Evolutionary conservation across 2,329 filamentous ascomycete genomes (phyloP).

Genomic region (Ophioceras dolichostomum): DNA sequence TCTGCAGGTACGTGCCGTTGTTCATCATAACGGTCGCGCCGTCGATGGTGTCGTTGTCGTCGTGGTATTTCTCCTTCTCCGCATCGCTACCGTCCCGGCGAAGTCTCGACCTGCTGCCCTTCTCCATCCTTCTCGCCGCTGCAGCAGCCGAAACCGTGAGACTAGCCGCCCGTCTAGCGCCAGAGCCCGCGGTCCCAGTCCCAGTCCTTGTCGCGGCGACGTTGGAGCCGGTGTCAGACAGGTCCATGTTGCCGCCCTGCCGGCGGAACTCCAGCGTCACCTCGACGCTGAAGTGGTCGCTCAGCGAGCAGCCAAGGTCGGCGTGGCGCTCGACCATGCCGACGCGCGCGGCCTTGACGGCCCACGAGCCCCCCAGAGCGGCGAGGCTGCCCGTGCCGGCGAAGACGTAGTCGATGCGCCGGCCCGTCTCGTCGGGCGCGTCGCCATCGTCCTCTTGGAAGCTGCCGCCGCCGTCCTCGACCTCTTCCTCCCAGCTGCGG

Average conservation of each 20-base stretch:
- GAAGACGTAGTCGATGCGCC: conserved; percentile 91
- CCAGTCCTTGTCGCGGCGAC: not conserved
- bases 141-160: not conserved
- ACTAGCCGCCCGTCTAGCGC: not conserved
- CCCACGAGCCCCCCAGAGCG: conserved; percentile 39
- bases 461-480: not conserved
- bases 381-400: conserved; percentile 36
- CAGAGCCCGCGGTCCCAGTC: not conserved
- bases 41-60: conserved; percentile 7
- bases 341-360: conserved; percentile 57
- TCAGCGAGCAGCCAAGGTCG: conserved; percentile 70
- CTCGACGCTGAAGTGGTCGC: conserved; percentile 89
- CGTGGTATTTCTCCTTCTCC: conserved; percentile 8
- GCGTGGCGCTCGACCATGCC: conserved; percentile 76
- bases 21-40: conserved; percentile 12
- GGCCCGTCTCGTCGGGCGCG: conserved; percentile 60
- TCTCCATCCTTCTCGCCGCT: not conserved
- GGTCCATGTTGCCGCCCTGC: too few relatives aligned
- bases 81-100: not conserved
- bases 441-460: conserved; percentile 6
- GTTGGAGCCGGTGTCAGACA: not conserved
- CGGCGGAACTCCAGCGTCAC: conserved; percentile 46
- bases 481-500: conserved; percentile 1
- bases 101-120: too few relatives aligned
- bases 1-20: conserved; percentile 26